Conservation (phyloP, 139 green algal species). For the Tetradesmus obliquus region DNA sequence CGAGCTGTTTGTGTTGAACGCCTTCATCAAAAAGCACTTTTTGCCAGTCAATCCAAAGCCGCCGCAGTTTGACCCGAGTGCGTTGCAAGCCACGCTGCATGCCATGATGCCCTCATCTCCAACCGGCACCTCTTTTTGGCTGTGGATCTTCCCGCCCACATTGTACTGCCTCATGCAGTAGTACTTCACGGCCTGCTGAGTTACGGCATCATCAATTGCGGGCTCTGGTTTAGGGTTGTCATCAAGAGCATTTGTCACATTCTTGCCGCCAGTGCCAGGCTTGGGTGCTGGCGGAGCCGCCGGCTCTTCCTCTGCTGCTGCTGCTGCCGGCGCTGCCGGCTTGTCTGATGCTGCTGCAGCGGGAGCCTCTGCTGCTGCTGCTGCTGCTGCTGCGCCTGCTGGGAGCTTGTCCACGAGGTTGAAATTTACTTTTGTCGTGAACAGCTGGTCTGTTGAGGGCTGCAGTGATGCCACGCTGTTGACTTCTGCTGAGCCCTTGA, state of each 20-base stretch:
- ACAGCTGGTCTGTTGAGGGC: constrained; percentile 7
- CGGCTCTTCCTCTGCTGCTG: not conserved
- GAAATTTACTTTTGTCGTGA: constrained; percentile 12
- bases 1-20: constrained; percentile 31
- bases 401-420: constrained; percentile 15
- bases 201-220: not conserved
- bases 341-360: not conserved
- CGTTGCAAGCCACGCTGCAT: constrained; percentile 31
- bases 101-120: constrained; percentile 26
- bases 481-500: constrained; percentile 24
- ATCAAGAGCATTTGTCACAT: not conserved
- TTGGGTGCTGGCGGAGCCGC: not conserved
- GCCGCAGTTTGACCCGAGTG: not conserved
- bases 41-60: constrained; percentile 34
- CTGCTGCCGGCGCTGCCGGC: not conserved
- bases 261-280: constrained; percentile 10
- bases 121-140: not conserved
- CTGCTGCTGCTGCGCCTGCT: not conserved
- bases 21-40: constrained; percentile 43
- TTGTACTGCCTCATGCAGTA: constrained; percentile 47
- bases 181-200: constrained; percentile 30
- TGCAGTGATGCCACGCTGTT: constrained; percentile 33
- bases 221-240: not conserved
- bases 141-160: constrained; percentile 15
- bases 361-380: not conserved